phyloP scores from a whole-genome alignment of 441 rosid genomes.

The Aquilaria agallochum region DNA sequence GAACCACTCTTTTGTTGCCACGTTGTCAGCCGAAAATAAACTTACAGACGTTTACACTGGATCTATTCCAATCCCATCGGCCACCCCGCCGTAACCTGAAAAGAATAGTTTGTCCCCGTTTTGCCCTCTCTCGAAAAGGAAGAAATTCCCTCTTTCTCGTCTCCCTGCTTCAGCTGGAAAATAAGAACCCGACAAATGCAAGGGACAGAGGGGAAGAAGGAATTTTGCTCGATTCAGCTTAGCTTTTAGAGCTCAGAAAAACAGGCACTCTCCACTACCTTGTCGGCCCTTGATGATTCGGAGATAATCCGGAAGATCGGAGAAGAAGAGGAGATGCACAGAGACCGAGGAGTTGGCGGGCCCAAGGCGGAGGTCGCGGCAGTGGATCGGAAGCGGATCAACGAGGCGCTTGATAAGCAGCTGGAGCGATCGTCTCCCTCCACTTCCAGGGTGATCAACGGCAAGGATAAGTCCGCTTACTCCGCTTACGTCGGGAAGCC shows the following conservation, averaged over 20 bases:
- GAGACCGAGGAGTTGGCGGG: conserved; percentile 39
- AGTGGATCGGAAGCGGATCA: conserved; percentile 60
- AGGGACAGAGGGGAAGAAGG: neutral
- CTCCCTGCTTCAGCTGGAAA: neutral
- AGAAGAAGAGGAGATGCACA: conserved; percentile 32
- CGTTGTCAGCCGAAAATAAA: too few relatives aligned
- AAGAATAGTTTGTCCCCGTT: conserved; percentile 14
- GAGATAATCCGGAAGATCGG: conserved; percentile 15
- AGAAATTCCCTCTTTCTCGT: neutral
- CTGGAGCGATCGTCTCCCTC: conserved; percentile 56
- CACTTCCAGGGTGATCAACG: conserved; percentile 46
- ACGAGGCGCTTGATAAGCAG: conserved; percentile 57
- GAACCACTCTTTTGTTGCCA: too few relatives aligned
- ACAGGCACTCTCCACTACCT: neutral
- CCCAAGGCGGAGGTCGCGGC: conserved; percentile 48
- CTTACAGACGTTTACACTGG: too few relatives aligned
- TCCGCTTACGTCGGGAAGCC: conserved; percentile 45
- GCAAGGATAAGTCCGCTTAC: conserved; percentile 48
- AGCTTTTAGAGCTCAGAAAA: conserved; percentile 4
- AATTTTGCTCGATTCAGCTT: conserved; percentile 5
- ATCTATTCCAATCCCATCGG: conserved; percentile 3
- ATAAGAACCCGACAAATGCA: conserved; percentile 7
- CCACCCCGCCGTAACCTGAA: conserved; percentile 20
- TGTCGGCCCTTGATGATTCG: conserved; percentile 25
- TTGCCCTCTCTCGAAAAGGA: conserved; percentile 9